Conservation (phyloP, 2,329 filamentous ascomycete species). For the Aspergillus oerlinghausenensis region DNA sequence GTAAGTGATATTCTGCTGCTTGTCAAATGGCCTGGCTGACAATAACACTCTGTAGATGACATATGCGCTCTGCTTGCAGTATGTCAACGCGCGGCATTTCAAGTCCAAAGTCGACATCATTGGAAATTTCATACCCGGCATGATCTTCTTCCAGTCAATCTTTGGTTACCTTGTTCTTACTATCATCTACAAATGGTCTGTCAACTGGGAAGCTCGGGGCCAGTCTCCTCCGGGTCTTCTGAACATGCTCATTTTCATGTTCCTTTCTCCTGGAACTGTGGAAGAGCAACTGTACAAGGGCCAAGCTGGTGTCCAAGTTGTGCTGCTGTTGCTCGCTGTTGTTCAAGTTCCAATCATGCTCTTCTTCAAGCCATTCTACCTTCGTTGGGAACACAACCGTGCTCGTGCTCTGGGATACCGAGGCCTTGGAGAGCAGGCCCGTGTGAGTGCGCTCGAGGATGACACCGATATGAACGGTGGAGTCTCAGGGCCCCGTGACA, state of each 20-base stretch:
- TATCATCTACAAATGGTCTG: conserved; percentile 95
- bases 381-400: conserved; percentile 88
- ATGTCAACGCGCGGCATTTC: conserved; percentile 91
- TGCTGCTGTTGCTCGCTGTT: conserved; percentile 76
- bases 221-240: conserved; percentile 76
- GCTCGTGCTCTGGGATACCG: conserved; percentile 85
- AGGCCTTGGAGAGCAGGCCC: conserved; percentile 82
- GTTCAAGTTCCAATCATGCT: conserved; percentile 84
- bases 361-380: conserved; percentile 92
- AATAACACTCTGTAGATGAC: conserved; percentile 62
- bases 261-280: conserved; percentile 74
- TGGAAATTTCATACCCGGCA: conserved; percentile 94
- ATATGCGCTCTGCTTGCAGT: conserved; percentile 89
- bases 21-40: not conserved
- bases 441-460: conserved; percentile 83
- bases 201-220: conserved; percentile 72
- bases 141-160: conserved; percentile 99
- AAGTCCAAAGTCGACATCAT: conserved; percentile 92
- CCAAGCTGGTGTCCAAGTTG: conserved; percentile 70
- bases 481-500: conserved; percentile 58
- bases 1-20: conserved; percentile 29
- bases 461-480: conserved; percentile 69
- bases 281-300: conserved; percentile 68
- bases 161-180: conserved; percentile 93
- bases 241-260: conserved; percentile 99